Percentiles rank a stretch among this genome's conserved stretches.
These are phyloP conservation scores for Boletus pseudopeckii DNA, from an alignment of 768 basidiomycete genomes.

Conservation along the genomic window DNA sequence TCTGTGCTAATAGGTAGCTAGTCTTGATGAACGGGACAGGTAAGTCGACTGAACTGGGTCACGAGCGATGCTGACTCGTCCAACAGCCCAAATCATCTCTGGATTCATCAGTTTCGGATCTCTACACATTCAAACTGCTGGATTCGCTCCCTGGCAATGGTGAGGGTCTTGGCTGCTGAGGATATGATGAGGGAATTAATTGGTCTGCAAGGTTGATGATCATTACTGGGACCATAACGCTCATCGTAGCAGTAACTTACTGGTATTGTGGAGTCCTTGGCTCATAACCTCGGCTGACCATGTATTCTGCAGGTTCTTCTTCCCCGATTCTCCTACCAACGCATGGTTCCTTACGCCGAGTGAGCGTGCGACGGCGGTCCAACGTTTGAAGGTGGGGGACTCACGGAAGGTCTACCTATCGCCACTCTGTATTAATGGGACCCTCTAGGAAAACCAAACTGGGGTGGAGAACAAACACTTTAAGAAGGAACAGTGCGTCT, in stretches of 20 bases:
- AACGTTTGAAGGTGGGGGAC: conserved; percentile 52
- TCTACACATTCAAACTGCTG: conserved; percentile 53
- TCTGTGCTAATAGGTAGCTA: conserved; percentile 18
- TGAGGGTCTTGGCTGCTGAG: conserved; percentile 14
- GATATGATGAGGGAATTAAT: neutral
- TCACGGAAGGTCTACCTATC: neutral
- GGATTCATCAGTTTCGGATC: conserved; percentile 68
- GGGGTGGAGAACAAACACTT: conserved; percentile 81
- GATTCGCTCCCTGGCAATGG: conserved; percentile 77
- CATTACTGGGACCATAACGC: conserved; percentile 60
- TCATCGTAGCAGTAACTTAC: conserved; percentile 48
- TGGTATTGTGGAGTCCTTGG: conserved; percentile 38
- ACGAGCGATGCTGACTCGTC: conserved; percentile 4
- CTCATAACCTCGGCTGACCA: neutral
- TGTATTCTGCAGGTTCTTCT: conserved; percentile 46
- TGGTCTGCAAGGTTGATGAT: conserved; percentile 54
- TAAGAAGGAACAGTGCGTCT: conserved; percentile 71
- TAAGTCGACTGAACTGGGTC: conserved; percentile 11
- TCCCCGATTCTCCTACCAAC: conserved; percentile 71
- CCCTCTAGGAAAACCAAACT: conserved; percentile 62
- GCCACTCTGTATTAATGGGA: neutral
- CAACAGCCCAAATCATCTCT: conserved; percentile 61
- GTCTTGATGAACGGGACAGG: conserved; percentile 77
- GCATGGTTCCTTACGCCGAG: conserved; percentile 69
- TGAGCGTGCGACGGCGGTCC: conserved; percentile 63